phyloP scores from a whole-genome alignment of 2,329 filamentous ascomycete genomes.

The Fusarium clavum region DNA sequence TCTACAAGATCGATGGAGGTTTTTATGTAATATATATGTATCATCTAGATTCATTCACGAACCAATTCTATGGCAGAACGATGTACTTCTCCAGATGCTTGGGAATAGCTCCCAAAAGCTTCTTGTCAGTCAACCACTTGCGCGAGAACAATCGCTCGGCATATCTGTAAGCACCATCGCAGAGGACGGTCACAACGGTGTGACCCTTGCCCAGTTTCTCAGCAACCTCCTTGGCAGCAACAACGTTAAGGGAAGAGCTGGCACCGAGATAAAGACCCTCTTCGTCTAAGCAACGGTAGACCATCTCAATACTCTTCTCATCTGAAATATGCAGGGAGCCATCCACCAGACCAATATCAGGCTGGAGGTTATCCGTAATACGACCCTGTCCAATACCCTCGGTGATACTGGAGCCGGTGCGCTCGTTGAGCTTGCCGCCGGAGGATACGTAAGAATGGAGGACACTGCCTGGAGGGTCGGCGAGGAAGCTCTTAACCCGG shows the following conservation, averaged over 20 bases:
- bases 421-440: constrained; percentile 84
- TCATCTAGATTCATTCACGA: constrained; percentile 44
- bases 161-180: constrained; percentile 97
- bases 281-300: constrained; percentile 94
- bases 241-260: constrained; percentile 93
- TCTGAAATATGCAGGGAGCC: constrained; percentile 87
- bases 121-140: constrained; percentile 91
- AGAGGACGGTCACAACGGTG: constrained; percentile 93
- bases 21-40: constrained; percentile 44
- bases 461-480: constrained; percentile 93
- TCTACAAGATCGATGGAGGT: constrained; percentile 16
- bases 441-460: constrained; percentile 91
- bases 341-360: constrained; percentile 86
- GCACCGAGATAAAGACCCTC: constrained; percentile 96
- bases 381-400: constrained; percentile 98
- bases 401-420: constrained; percentile 88
- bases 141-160: constrained; percentile 92
- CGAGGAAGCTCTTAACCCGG: constrained; percentile 86
- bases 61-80: constrained; percentile 75
- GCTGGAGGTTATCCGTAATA: constrained; percentile 92
- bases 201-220: constrained; percentile 88
- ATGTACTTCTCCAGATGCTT: constrained; percentile 92
- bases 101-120: constrained; percentile 82
- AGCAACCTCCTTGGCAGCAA: constrained; percentile 92
- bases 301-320: constrained; percentile 97